Evolutionary conservation across 1,284 basidiomycete genomes (phyloP), one percentile per base, ranked within the genome.

Genomic region (Athelia psychrophila): DNA sequence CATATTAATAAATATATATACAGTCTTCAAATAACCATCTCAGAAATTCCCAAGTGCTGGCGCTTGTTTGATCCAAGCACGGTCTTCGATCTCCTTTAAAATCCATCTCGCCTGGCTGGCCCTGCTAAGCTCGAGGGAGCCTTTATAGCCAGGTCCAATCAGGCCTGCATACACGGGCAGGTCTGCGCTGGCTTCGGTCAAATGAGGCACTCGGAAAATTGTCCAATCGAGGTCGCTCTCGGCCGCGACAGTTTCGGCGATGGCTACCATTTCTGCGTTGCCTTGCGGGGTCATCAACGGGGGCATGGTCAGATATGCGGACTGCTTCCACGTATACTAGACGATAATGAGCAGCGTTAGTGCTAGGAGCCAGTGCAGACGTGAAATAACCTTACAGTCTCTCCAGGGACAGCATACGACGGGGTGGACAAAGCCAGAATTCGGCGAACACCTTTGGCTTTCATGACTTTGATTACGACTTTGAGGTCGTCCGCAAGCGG

Each of bases 161-260:
- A 42, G 20, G n/a, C 38, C 38, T 22, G 38, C 38, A n/a, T 22
- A 42, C n/a, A 42, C 38, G 8, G 38, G 38, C 38, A 42, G 20
- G 20, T 42, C 38, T n/a, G 38, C 6, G 20, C 38, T 42, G 16
- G n/a, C 38, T 42, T 42, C 38, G 6, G 16, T 42, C 38, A 42
- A 42, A n/a, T 42, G 6, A 6, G 38, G 38, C 8, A 42, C 38
- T 42, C 38, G 38, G 20, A 42, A 42, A 18, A 42, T 42, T 5
- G 38, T 42, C 38, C 38, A 42, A 42, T 42, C 38, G n/a, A 42
- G 38, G n/a, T 42, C 38, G 6, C n/a, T 22, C 38, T 42, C 38
- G 38, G 38, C 38, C 20, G 38, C 38, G 20, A 42, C 38, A 42
- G 38, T 16, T 22, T 42, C 20, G 20, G 38, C 38, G 20, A 42